Percentiles rank a stretch among this genome's conserved stretches.
Evolutionary conservation across 2,329 filamentous ascomycete species (phyloP).

Genomic region (Alternaria ventricosa): DNA sequence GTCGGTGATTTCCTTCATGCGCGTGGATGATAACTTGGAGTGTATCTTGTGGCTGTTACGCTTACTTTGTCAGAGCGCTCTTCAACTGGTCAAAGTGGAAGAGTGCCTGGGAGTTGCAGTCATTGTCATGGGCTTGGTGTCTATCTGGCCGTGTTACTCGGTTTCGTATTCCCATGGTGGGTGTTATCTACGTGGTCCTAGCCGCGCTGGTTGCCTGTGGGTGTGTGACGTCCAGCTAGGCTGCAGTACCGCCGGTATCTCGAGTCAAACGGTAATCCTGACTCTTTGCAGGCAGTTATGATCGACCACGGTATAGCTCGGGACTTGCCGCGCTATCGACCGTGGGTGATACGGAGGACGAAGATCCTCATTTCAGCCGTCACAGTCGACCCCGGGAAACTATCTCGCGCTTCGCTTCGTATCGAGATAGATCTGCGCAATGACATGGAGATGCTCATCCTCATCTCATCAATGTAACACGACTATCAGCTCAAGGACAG

Average conservation of each 20-base stretch:
- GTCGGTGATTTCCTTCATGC: background rate
- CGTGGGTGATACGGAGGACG: background rate
- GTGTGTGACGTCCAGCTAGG: background rate
- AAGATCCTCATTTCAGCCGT: background rate
- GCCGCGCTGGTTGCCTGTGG: background rate
- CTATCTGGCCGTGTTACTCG: background rate
- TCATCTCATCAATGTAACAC: background rate
- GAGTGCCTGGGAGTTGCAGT: background rate
- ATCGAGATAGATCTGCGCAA: background rate
- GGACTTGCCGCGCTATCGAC: background rate
- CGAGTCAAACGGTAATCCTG: background rate
- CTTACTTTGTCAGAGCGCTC: background rate
- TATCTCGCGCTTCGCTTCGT: background rate
- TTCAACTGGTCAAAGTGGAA: background rate
- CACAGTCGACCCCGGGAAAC: background rate
- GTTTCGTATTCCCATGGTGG: background rate
- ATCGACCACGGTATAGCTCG: background rate
- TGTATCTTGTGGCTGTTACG: background rate
- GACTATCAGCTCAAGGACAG: background rate
- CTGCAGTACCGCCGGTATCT: background rate
- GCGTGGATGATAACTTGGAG: background rate
- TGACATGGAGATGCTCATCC: background rate
- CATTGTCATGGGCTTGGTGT: background rate
- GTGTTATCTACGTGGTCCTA: background rate
- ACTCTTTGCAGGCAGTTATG: background rate